These are phyloP conservation scores for Hygrocybe coccinea DNA, from an alignment of 768 basidiomycete genomes.

Conservation along the genomic window DNA sequence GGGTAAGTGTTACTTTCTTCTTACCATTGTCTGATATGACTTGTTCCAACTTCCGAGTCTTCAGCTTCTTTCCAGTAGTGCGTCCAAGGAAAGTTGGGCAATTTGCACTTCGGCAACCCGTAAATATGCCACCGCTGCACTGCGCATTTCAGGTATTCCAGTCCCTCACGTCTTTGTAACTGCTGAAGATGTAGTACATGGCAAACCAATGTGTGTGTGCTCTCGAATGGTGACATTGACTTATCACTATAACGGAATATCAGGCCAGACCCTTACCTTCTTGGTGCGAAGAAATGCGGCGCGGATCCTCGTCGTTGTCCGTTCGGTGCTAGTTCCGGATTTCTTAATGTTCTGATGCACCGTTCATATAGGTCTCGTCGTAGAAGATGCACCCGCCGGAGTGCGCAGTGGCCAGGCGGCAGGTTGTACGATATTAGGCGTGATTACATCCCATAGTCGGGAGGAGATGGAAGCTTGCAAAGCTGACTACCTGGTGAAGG, in stretches of 20 bases:
- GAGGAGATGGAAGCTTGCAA: slow-evolving; percentile 59
- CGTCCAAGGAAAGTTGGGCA: slow-evolving; percentile 69
- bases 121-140: slow-evolving; percentile 67
- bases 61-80: neutral
- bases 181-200: slow-evolving; percentile 76
- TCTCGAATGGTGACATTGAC: slow-evolving; percentile 4
- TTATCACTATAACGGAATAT: neutral
- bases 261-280: slow-evolving; percentile 86
- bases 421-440: slow-evolving; percentile 78
- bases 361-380: slow-evolving; percentile 58
- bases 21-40: neutral
- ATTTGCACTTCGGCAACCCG: slow-evolving; percentile 85
- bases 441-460: slow-evolving; percentile 75
- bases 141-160: slow-evolving; percentile 61
- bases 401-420: slow-evolving; percentile 74
- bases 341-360: neutral
- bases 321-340: slow-evolving; percentile 15
- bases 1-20: slow-evolving; percentile 34
- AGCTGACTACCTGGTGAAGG: slow-evolving; percentile 65
- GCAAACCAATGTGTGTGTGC: slow-evolving; percentile 69
- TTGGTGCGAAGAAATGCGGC: slow-evolving; percentile 70
- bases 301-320: slow-evolving; percentile 59
- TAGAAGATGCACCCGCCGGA: slow-evolving; percentile 90
- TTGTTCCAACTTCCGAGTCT: neutral
- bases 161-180: slow-evolving; percentile 70